Base-by-base conservation (phyloP, 169 alveolate species). In the Eimeria brunetti region DNA sequence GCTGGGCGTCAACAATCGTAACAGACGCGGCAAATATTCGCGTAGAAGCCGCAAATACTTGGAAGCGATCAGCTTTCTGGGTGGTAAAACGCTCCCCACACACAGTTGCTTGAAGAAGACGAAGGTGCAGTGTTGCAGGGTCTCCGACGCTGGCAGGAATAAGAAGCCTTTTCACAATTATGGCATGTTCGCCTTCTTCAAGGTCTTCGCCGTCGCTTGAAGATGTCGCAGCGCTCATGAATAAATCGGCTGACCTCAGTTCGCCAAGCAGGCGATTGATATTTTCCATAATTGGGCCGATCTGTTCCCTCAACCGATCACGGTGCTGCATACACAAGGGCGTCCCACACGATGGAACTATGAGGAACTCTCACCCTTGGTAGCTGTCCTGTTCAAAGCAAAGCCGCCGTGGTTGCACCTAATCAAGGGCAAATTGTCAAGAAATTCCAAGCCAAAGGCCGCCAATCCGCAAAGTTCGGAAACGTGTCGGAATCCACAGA, bases 141-240 rank as follows among this genome's bases (percentile, higher is more conserved):
- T 38, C 92, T 38, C 92, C 92, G 81, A 86, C 30, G 92, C 27
- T 86, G 38, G 92, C 71, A 62, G 92, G 81, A 56, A 41, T 41
- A 44, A 86, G 62, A 2, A 86, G 64, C 24, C 49, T n/a, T 38
- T 62, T 86, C 33, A 41, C 80, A 38, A 86, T 86, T 14, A 86
- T 8, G 5, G 64, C 92, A 62, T 49, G 81, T 51, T 62, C 81
- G 44, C 81, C 92, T 56, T 60, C 81, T 27, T 86, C 92, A 41
- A 49, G n/a, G 2, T 62, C 92, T 49, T 86, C 92, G 27, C 5
- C n/a, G 44, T 62, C 92, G 60, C 24, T 86, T 38, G 81, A 46
- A 24, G 83, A 62, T 24, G 83, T 33, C 16, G 81, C 64, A 38
- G 81, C 92, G 44, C 24, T 86, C 62, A 86, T 86, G 24, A 86